Evolutionary conservation across 202 grass and related monocot genomes (phyloP).

Genomic region (Alloteropsis angusta): DNA sequence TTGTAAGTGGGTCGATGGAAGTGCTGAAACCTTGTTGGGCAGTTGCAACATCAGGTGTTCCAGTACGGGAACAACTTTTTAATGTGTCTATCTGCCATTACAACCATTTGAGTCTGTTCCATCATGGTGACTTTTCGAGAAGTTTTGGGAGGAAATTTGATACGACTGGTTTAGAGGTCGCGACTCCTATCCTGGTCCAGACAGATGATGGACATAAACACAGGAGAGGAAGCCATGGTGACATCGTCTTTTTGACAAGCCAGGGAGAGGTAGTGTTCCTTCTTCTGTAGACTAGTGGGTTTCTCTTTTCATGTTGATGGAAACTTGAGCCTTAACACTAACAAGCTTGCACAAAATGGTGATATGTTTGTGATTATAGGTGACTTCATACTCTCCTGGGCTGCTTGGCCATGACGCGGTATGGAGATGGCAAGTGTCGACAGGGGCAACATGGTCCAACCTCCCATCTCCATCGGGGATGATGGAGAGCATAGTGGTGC

Average conservation of each 20-base stretch:
- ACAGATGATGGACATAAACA: slow-evolving; percentile 89
- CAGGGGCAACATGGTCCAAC: slow-evolving; percentile 87
- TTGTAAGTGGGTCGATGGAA: slow-evolving; percentile 83
- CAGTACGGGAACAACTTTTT: slow-evolving; percentile 77
- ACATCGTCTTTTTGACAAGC: slow-evolving; percentile 90
- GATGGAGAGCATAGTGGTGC: slow-evolving; percentile 75
- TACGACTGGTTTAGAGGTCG: slow-evolving; percentile 63
- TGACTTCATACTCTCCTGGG: slow-evolving; percentile 72
- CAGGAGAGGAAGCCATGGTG: slow-evolving; percentile 82
- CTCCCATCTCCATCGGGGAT: slow-evolving; percentile 75
- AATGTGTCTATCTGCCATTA: slow-evolving; percentile 96
- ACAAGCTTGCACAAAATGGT: neutral
- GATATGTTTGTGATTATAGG: slow-evolving; percentile 35
- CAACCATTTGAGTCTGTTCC: slow-evolving; percentile 70
- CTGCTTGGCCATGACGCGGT: slow-evolving; percentile 61
- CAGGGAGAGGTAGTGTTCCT: slow-evolving; percentile 46
- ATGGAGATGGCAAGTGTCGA: slow-evolving; percentile 88
- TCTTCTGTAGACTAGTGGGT: too few relatives aligned
- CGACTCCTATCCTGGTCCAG: slow-evolving; percentile 62
- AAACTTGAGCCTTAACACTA: neutral
- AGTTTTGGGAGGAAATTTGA: slow-evolving; percentile 74
- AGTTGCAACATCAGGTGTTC: slow-evolving; percentile 91
- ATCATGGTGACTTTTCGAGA: slow-evolving; percentile 77
- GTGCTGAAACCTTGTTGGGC: slow-evolving; percentile 95
- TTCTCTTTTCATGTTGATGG: neutral